phyloP scores from a whole-genome alignment of 805 yeast species.

The Saccharomycopsis fibuligera region DNA sequence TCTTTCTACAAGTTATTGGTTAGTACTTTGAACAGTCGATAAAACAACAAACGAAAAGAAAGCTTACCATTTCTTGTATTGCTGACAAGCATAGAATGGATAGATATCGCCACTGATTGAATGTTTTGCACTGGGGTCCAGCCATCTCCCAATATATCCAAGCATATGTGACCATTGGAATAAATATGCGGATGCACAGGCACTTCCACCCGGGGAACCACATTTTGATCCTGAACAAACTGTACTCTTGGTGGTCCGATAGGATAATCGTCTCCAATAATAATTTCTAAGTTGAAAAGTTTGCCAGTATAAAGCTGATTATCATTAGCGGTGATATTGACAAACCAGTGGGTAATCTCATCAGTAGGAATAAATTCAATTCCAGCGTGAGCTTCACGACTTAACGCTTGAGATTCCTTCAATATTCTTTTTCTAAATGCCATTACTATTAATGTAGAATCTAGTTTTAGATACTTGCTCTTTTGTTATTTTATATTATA shows the following conservation, averaged over 20 bases:
- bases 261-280: constrained; percentile 44
- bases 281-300: constrained; percentile 37
- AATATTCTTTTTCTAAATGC: constrained; percentile 7
- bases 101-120: constrained; percentile 43
- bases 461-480: too few relatives aligned
- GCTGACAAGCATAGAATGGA: constrained; percentile 58
- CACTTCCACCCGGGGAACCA: constrained; percentile 32
- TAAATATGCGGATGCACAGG: constrained; percentile 75
- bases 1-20: constrained; percentile 28
- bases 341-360: constrained; percentile 7
- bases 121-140: constrained; percentile 50
- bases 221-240: constrained; percentile 35
- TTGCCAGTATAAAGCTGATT: constrained; percentile 7
- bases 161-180: constrained; percentile 73
- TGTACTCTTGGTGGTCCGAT: constrained; percentile 52
- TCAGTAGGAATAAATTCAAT: not conserved
- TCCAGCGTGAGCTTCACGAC: constrained; percentile 1
- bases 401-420: constrained; percentile 4
- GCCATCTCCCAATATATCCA: constrained; percentile 55
- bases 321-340: not conserved
- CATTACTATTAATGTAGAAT: constrained; percentile 2
- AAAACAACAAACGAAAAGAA: not conserved
- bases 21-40: not conserved
- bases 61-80: constrained; percentile 32
- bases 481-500: too few relatives aligned